A percentile compares a stretch with the other conserved stretches of the same genome.
Conservation (phyloP, 768 basidiomycete genomes). For the Suillus variegatus region DNA sequence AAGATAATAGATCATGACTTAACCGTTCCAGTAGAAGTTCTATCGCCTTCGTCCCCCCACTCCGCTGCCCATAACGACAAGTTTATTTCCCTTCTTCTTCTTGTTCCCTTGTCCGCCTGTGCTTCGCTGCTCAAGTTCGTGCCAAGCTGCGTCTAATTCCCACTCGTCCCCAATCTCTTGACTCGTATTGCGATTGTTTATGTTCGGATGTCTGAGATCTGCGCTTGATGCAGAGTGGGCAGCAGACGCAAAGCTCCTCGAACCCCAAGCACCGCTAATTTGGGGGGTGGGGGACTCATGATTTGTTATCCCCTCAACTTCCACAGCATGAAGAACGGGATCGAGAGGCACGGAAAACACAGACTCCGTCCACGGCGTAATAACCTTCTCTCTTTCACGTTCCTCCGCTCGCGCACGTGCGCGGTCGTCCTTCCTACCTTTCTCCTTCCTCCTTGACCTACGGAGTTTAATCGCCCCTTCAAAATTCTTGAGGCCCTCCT, state of each 20-base stretch:
- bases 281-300: conserved; percentile 14
- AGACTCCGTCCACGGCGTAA: conserved; percentile 22
- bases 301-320: conserved; percentile 17
- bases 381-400: conserved; percentile 60
- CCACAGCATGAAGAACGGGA: conserved; percentile 11
- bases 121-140: conserved; percentile 70
- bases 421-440: conserved; percentile 82
- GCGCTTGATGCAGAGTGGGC: conserved; percentile 48
- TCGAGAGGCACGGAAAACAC: conserved; percentile 10
- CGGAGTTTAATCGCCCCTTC: conserved; percentile 81
- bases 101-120: conserved; percentile 44
- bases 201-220: conserved; percentile 43
- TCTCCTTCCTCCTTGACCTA: conserved; percentile 73
- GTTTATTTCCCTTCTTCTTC: conserved; percentile 60
- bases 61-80: conserved; percentile 74
- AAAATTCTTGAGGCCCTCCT: conserved; percentile 77
- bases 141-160: conserved; percentile 80
- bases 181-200: conserved; percentile 27
- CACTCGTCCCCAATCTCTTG: conserved; percentile 57
- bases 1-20: not conserved
- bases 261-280: conserved; percentile 69
- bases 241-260: conserved; percentile 80
- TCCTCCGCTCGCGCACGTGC: conserved; percentile 81
- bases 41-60: conserved; percentile 52
- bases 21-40: conserved; percentile 5